Base-by-base conservation (phyloP, 257 asterid species). In the Ligustrum vulgare region DNA sequence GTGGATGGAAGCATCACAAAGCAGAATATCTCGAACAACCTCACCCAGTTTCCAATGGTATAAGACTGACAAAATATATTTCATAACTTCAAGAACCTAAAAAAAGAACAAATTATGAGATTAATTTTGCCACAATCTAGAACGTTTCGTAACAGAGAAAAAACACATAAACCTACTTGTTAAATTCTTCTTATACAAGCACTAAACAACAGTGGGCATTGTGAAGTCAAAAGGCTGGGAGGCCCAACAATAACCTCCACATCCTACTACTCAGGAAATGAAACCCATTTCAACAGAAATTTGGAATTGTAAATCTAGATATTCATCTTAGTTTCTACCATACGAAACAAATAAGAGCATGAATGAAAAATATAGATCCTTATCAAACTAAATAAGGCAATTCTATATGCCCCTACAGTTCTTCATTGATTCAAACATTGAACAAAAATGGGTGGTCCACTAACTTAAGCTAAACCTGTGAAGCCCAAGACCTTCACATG, bases 1-100 rank as follows among this genome's bases (percentile, higher is more conserved):
- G 88, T 92, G 98, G 78, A 95, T 77, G 75, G 98, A 95, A 78
- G 96, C 86, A 86, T 95, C 98, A 81, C 74, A 76, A 75, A 91
- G 86, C 83, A 92, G 75, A 69, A 89, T 83, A 86, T 87, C 91
- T 73, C 79, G 82, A 83, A 89, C 82, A 72, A 80, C 79, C 72
- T 83, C 86, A 64, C 97, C 93, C 82, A 89, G 81, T 81, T 84
- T 87, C 69, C 69, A 89, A 78, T 78, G 51, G 83, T 73, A 77
- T 32, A 96, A 79, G 75, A 83, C 72, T 23, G 88, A 76, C 71
- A 70, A 81, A 70, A 87, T 84, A 82, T 97, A 88, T 81, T 87
- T 92, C 80, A 93, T 76, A 70, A 92, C 95, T 79, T 91, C 94
- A 79, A 94, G 93, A 76, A 87, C 98, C 99, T 94, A 76, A 6